Evolutionary conservation across 139 green algal species (phyloP).

Genomic region (Spirogloea muscicola): DNA sequence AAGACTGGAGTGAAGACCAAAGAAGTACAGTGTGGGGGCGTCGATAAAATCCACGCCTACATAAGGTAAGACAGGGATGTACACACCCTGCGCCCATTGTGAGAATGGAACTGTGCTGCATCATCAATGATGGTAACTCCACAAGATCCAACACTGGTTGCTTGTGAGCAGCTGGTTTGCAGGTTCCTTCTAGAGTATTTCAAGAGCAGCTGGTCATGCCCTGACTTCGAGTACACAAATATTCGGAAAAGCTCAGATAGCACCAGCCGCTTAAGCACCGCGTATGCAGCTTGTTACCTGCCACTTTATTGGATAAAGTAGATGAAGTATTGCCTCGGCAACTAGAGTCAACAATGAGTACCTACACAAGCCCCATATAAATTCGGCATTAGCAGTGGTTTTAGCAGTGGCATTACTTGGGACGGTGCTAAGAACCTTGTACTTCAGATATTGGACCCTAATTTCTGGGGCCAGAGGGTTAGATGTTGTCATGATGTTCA

Average conservation of each 20-base stretch:
- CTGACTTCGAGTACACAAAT: no score
- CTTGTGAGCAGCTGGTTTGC: no score
- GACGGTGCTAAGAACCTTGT: no score
- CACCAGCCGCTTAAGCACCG: no score
- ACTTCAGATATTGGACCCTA: not conserved
- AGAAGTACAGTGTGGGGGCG: conserved; percentile 32
- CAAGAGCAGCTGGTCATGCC: no score
- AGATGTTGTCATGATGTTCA: not conserved
- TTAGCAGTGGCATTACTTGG: no score
- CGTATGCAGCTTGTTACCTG: conserved; percentile 2
- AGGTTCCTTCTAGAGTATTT: no score
- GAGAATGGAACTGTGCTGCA: not conserved
- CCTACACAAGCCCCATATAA: not conserved
- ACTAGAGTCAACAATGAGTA: conserved; percentile 42
- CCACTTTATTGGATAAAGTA: conserved; percentile 43
- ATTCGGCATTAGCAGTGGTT: not conserved
- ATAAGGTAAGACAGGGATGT: conserved; percentile 33
- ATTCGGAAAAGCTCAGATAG: no score
- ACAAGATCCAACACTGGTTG: no score
- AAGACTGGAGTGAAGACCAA: conserved; percentile 17
- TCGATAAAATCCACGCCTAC: conserved; percentile 22
- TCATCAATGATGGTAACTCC: no score
- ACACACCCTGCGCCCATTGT: conserved; percentile 7
- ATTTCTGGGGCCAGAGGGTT: not conserved
- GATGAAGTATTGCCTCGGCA: conserved; percentile 22